Conservation (phyloP, 345 rosid species). For the Bruguiera parviflora region DNA sequence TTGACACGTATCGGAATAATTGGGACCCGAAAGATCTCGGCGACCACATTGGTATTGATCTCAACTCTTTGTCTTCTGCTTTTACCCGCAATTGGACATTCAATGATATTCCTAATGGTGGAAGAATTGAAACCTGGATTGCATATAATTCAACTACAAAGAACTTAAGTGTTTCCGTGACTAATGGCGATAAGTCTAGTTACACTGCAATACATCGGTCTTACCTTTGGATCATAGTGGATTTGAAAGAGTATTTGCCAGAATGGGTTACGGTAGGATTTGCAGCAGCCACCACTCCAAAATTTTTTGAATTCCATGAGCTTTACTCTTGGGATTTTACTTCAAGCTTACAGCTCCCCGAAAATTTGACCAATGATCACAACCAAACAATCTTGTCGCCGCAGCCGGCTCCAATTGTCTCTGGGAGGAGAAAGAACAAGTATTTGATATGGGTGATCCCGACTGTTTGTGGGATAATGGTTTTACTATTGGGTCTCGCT, state of each 20-base stretch:
- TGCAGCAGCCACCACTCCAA: neutral
- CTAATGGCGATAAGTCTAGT: neutral
- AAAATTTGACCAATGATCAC: too few relatives aligned
- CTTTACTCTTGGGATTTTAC: neutral
- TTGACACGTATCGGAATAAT: slow-evolving; percentile 2
- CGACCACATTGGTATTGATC: slow-evolving; percentile 6
- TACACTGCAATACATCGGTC: neutral
- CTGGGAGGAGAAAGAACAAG: too few relatives aligned
- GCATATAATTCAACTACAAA: neutral
- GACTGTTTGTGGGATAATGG: neutral
- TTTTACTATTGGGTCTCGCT: neutral
- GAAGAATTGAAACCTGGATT: neutral
- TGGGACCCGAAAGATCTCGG: slow-evolving; percentile 6
- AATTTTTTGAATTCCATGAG: neutral
- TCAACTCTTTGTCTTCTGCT: neutral
- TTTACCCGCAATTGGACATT: neutral
- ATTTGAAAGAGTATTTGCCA: neutral
- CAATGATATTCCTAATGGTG: neutral
- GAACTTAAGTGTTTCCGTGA: neutral
- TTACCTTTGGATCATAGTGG: neutral
- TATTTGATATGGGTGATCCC: neutral
- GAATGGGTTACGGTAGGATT: neutral
- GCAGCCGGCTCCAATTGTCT: too few relatives aligned
- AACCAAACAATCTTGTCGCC: too few relatives aligned
- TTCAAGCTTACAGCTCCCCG: neutral